Evolutionary conservation across 2,329 filamentous ascomycete genomes (phyloP).

Genomic region (Magnaporthiopsis poae): DNA sequence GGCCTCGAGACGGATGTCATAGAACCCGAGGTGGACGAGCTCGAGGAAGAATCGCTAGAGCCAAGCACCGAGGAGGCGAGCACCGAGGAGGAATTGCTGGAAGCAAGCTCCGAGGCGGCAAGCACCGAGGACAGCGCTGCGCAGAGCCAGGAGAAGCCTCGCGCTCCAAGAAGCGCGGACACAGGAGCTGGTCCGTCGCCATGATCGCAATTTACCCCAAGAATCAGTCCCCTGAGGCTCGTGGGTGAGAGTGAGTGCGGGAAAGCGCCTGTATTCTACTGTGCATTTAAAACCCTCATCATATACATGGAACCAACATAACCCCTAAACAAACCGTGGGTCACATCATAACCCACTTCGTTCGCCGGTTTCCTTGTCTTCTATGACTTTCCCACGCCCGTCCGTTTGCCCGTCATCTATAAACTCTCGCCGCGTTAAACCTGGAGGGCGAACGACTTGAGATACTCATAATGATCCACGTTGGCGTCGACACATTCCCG

Average conservation of each 20-base stretch:
- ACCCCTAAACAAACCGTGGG: not conserved
- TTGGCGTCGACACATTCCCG: slow-evolving; percentile 62
- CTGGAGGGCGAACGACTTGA: slow-evolving; percentile 67
- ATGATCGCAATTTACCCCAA: not conserved
- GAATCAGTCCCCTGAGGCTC: not conserved
- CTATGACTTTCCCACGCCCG: not conserved
- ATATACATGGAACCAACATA: slow-evolving; percentile 1
- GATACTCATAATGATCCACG: slow-evolving; percentile 65
- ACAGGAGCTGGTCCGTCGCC: not conserved
- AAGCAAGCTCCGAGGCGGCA: not conserved
- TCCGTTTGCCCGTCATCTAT: not conserved
- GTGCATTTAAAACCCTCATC: slow-evolving; percentile 2
- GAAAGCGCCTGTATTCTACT: slow-evolving; percentile 5
- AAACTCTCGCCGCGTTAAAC: slow-evolving; percentile 27
- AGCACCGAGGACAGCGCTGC: not conserved
- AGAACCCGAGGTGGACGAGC: too few species aligned
- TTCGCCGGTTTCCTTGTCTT: not conserved
- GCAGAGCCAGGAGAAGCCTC: not conserved
- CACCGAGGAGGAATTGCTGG: not conserved
- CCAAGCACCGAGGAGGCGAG: not conserved
- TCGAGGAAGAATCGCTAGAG: not conserved
- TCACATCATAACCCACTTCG: not conserved
- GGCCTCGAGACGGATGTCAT: not conserved
- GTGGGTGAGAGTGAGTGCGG: not conserved
- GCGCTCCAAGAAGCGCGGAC: not conserved